These are phyloP conservation scores for Nicotiana obtusifolia DNA, from an alignment of 257 asterid species.

Conservation along the genomic window DNA sequence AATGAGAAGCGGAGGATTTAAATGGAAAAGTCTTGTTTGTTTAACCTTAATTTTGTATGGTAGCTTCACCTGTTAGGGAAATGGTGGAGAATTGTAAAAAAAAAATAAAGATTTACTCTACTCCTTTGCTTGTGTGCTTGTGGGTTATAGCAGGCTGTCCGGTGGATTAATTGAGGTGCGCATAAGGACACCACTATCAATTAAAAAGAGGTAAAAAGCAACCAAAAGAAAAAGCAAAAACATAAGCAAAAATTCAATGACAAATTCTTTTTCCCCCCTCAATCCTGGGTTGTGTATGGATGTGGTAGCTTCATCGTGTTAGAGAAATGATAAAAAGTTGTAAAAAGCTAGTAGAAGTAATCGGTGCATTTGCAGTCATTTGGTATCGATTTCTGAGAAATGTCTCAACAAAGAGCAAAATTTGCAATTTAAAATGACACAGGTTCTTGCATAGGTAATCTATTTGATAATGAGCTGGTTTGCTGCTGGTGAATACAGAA, in stretches of 20 bases:
- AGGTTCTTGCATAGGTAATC: not conserved
- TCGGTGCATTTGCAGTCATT: not conserved
- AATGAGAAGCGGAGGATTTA: not conserved
- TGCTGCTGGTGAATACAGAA: not conserved
- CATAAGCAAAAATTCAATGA: not conserved
- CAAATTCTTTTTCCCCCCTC: not conserved
- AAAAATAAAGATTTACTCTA: not conserved
- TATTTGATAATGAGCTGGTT: not conserved
- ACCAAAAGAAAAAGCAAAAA: not conserved
- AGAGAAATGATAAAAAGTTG: not conserved
- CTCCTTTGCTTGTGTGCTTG: not conserved
- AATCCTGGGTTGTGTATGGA: not conserved
- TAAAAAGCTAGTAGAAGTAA: not conserved
- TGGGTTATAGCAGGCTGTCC: not conserved
- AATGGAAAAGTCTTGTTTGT: not conserved
- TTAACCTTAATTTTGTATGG: not conserved
- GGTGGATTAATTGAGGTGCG: not conserved
- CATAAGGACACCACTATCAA: not conserved
- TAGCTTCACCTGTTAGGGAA: not conserved
- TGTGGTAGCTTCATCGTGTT: not conserved
- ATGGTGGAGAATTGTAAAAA: not conserved
- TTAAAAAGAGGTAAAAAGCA: not conserved
- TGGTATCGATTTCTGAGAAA: not conserved
- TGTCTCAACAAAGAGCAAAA: not conserved
- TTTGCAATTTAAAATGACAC: not conserved